These are phyloP conservation scores for Trametes pubescens DNA, from an alignment of 1,284 basidiomycete genomes.

Conservation along the genomic window DNA sequence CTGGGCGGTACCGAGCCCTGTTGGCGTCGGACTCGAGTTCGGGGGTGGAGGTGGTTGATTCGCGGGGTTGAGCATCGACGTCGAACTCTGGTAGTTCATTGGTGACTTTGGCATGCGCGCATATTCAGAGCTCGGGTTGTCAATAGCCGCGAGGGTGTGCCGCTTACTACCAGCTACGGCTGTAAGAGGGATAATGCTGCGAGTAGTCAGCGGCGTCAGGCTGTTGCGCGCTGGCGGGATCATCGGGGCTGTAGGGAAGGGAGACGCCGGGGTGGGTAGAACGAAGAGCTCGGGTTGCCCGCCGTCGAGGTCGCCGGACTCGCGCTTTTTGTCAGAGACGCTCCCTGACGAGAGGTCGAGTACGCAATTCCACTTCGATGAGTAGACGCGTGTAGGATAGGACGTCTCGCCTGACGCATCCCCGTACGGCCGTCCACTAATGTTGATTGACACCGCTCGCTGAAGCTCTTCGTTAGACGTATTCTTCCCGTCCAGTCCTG, in stretches of 20 bases:
- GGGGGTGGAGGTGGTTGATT: slow-evolving; percentile 40
- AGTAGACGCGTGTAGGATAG: slow-evolving; percentile 78
- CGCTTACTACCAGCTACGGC: slow-evolving; percentile 64
- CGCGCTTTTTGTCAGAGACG: slow-evolving; percentile 19
- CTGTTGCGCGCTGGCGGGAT: slow-evolving; percentile 17
- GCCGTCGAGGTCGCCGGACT: slow-evolving; percentile 16
- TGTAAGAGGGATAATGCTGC: slow-evolving; percentile 39
- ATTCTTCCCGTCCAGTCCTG: slow-evolving; percentile 16
- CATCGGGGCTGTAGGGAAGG: slow-evolving; percentile 59
- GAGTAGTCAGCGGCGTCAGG: slow-evolving; percentile 36
- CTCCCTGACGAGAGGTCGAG: slow-evolving; percentile 71
- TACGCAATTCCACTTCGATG: slow-evolving; percentile 87
- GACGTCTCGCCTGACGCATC: slow-evolving; percentile 31
- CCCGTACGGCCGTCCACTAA: slow-evolving; percentile 73
- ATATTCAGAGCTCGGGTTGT: slow-evolving; percentile 30
- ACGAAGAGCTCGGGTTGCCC: slow-evolving; percentile 51
- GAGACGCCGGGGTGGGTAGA: slow-evolving; percentile 77
- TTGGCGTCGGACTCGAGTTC: slow-evolving; percentile 33
- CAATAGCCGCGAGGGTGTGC: slow-evolving; percentile 55
- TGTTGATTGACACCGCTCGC: slow-evolving; percentile 79
- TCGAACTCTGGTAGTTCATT: slow-evolving; percentile 49
- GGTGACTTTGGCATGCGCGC: slow-evolving; percentile 40
- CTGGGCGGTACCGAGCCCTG: slow-evolving; percentile 26
- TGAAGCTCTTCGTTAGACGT: slow-evolving; percentile 57
- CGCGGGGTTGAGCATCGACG: slow-evolving; percentile 43